These are phyloP conservation scores for Achaetomium macrosporum DNA, from an alignment of 2,329 filamentous ascomycete genomes.

Conservation along the genomic window DNA sequence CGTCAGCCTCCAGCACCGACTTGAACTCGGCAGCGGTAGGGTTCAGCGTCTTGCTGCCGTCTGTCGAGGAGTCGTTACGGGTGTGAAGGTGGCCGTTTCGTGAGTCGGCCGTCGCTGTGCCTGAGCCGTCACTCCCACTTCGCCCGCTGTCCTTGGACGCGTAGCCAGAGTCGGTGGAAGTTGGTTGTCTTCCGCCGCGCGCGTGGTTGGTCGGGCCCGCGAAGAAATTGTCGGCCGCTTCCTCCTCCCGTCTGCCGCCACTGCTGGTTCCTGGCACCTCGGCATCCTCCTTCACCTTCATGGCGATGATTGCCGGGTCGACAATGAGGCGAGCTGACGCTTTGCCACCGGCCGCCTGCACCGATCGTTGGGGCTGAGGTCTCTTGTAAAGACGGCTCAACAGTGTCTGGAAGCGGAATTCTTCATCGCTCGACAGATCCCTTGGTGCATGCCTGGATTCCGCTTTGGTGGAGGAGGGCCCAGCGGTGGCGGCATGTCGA, in stretches of 20 bases:
- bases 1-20: neutral
- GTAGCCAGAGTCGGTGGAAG: slow-evolving; percentile 19
- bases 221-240: neutral
- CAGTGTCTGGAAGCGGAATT: slow-evolving; percentile 18
- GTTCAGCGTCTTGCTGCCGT: slow-evolving; percentile 20
- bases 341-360: neutral
- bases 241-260: neutral
- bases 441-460: neutral
- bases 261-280: neutral
- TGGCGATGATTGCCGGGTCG: slow-evolving; percentile 20
- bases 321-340: neutral
- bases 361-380: neutral
- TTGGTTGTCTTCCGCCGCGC: neutral
- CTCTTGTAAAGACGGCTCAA: slow-evolving; percentile 14
- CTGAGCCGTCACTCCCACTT: neutral
- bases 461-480: too few species aligned
- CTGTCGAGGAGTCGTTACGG: neutral
- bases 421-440: slow-evolving; percentile 4
- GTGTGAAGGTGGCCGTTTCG: neutral
- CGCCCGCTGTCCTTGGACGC: neutral
- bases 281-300: slow-evolving; percentile 13
- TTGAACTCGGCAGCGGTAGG: slow-evolving; percentile 25
- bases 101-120: neutral
- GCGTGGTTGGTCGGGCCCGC: neutral
- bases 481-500: too few species aligned